These are phyloP conservation scores for Hydnum rufescens DNA, from an alignment of 768 basidiomycete species.

Conservation along the genomic window DNA sequence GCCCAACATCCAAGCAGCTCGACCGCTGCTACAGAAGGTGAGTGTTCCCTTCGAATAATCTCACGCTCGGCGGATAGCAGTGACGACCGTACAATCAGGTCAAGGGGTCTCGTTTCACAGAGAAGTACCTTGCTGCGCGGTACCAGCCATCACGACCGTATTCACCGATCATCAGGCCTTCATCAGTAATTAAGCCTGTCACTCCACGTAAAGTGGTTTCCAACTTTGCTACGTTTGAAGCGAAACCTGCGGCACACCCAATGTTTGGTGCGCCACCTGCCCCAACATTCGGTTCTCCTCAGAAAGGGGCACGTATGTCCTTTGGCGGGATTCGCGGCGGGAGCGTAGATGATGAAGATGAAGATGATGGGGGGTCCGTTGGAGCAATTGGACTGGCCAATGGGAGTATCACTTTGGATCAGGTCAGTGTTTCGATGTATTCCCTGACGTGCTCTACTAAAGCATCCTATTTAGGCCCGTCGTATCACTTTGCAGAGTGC, in stretches of 20 bases:
- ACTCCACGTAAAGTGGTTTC: conserved; percentile 78
- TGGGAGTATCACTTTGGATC: conserved; percentile 79
- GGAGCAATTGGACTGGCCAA: conserved; percentile 62
- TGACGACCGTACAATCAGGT: conserved; percentile 31
- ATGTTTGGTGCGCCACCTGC: conserved; percentile 2
- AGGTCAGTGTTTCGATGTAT: conserved; percentile 30
- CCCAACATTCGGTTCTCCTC: conserved; percentile 1
- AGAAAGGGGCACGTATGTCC: conserved; percentile 20
- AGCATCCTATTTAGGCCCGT: conserved; percentile 31
- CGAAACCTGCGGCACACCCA: conserved; percentile 25
- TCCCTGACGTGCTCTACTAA: conserved; percentile 5
- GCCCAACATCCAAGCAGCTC: conserved; percentile 46
- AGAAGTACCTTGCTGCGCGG: conserved; percentile 65
- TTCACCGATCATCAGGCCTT: conserved; percentile 24
- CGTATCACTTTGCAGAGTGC: conserved; percentile 82
- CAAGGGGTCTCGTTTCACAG: conserved; percentile 87
- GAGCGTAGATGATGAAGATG: conserved; percentile 49
- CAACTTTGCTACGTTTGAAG: conserved; percentile 75
- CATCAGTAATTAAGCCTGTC: conserved; percentile 17
- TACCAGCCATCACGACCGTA: conserved; percentile 17
- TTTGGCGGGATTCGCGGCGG: conserved; percentile 47
- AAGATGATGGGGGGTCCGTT: conserved; percentile 28
- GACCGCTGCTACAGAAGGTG: conserved; percentile 64
- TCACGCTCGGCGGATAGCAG: neutral
- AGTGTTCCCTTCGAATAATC: conserved; percentile 11